phyloP scores from a whole-genome alignment of 164 flowering plant species.

The Macadamia tetraphylla region DNA sequence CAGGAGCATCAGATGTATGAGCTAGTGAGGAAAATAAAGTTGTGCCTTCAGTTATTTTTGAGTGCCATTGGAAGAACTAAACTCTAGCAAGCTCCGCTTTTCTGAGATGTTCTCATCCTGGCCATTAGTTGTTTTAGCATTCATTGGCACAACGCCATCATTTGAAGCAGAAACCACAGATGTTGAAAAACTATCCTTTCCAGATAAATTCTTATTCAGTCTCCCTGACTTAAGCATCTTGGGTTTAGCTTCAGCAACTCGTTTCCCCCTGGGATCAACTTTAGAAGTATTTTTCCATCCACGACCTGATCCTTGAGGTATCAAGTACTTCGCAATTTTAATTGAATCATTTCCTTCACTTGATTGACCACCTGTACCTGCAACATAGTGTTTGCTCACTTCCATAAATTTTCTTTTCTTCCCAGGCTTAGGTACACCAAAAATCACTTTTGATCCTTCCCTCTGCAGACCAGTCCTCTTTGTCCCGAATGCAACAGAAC shows the following conservation, averaged over 20 bases:
- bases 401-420: slow-evolving; percentile 97
- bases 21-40: slow-evolving; percentile 30
- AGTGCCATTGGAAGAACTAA: slow-evolving; percentile 29
- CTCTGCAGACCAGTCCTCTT: slow-evolving; percentile 59
- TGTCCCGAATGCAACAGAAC: slow-evolving; percentile 37
- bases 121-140: slow-evolving; percentile 28
- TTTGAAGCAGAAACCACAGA: slow-evolving; percentile 22
- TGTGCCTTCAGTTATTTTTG: slow-evolving; percentile 35
- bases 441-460: slow-evolving; percentile 72
- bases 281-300: slow-evolving; percentile 49
- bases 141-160: slow-evolving; percentile 18
- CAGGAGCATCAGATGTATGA: slow-evolving; percentile 24
- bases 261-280: slow-evolving; percentile 55
- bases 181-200: slow-evolving; percentile 27
- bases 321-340: slow-evolving; percentile 45
- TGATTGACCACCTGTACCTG: slow-evolving; percentile 35
- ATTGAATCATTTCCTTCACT: slow-evolving; percentile 42
- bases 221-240: slow-evolving; percentile 46
- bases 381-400: slow-evolving; percentile 86
- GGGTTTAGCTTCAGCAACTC: slow-evolving; percentile 38
- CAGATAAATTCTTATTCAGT: slow-evolving; percentile 30
- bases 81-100: slow-evolving; percentile 25
- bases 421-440: slow-evolving; percentile 96
- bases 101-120: slow-evolving; percentile 29
- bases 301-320: slow-evolving; percentile 67